Evolutionary conservation across 2,329 filamentous ascomycete species (phyloP).

Genomic region (Orbilia blumenaviensis): DNA sequence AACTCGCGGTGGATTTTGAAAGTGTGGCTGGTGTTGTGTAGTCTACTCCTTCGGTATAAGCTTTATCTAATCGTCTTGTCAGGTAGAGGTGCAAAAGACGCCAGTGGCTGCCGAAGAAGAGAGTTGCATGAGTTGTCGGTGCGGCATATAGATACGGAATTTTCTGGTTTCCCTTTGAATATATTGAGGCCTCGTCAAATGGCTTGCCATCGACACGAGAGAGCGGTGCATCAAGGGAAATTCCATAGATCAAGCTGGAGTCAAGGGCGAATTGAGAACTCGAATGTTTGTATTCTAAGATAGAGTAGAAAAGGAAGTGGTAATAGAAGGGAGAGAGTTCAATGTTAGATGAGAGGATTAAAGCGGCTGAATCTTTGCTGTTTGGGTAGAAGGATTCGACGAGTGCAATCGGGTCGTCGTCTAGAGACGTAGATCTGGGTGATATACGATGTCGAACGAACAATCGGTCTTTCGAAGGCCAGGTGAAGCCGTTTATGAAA

Average conservation of each 20-base stretch:
- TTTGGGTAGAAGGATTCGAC: constrained; percentile 88
- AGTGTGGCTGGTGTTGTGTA: not conserved
- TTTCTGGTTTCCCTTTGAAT: no score
- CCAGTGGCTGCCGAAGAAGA: constrained; percentile 89
- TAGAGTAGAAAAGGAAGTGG: constrained; percentile 81
- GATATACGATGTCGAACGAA: constrained; percentile 79
- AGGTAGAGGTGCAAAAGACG: constrained; percentile 83
- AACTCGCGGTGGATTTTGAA: constrained; percentile 1
- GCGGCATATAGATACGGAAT: constrained; percentile 84
- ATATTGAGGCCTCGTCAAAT: constrained; percentile 58
- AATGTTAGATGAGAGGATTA: constrained; percentile 82
- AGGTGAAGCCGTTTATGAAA: constrained; percentile 72
- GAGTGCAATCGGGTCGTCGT: constrained; percentile 76
- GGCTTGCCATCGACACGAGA: constrained; percentile 70
- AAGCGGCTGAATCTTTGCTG: constrained; percentile 70
- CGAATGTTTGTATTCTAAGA: constrained; percentile 82
- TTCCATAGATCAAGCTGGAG: constrained; percentile 72
- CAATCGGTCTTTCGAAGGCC: constrained; percentile 72
- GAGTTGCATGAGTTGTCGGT: constrained; percentile 80
- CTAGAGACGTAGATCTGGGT: constrained; percentile 68
- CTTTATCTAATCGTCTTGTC: constrained; percentile 67
- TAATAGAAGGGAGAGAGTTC: constrained; percentile 84
- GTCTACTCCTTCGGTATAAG: constrained; percentile 14
- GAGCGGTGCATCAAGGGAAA: constrained; percentile 79
- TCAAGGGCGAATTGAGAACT: constrained; percentile 63